phyloP scores from a whole-genome alignment of 164 flowering plant species.

The grape (Vitis vinifera) region DNA sequence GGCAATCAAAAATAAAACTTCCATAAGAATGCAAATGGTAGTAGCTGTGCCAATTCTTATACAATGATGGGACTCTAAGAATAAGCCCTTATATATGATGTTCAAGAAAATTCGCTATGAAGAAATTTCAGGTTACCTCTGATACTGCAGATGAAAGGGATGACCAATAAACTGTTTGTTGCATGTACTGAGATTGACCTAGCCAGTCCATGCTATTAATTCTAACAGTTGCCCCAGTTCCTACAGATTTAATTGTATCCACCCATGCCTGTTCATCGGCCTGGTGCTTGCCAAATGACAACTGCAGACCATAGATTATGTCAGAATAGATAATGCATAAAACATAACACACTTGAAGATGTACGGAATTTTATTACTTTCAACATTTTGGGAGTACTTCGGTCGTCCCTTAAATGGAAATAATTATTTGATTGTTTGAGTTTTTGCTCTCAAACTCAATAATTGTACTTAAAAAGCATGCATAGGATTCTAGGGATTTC shows the following conservation, averaged over 20 bases:
- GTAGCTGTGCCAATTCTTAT: neutral
- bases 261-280: conserved; percentile 94
- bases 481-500: no score
- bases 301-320: conserved; percentile 44
- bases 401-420: no score
- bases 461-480: no score
- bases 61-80: neutral
- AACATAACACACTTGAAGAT: neutral
- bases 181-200: conserved; percentile 75
- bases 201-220: conserved; percentile 97
- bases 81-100: neutral
- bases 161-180: conserved; percentile 72
- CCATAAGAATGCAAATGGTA: no score
- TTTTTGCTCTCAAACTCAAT: no score
- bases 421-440: no score
- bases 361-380: no score
- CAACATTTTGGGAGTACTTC: no score
- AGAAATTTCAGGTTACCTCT: conserved; percentile 48
- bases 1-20: no score
- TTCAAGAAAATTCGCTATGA: neutral
- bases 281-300: conserved; percentile 75
- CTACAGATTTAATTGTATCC: conserved; percentile 84
- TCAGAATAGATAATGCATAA: neutral
- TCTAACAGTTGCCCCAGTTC: conserved; percentile 57
- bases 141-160: conserved; percentile 86